phyloP scores from a whole-genome alignment of 139 green algal species.

The Zygnema circumcarinatum region DNA sequence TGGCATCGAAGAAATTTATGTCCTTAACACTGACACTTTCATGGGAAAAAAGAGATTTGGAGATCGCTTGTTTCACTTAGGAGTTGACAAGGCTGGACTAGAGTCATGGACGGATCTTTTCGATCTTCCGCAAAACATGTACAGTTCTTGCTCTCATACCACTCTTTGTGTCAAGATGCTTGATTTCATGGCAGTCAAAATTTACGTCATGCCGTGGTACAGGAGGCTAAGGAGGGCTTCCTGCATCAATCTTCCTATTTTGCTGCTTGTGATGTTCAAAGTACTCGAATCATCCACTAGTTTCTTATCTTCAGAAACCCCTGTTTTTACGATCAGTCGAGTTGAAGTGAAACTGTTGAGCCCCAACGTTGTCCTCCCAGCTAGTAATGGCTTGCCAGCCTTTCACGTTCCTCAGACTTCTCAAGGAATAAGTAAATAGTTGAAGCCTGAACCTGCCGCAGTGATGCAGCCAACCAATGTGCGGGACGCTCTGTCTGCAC shows the following conservation, averaged over 20 bases:
- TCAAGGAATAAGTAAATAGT: too few relatives aligned
- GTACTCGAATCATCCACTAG: constrained; percentile 12
- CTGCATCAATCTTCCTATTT: not conserved
- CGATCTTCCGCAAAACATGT: constrained; percentile 8
- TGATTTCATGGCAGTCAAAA: not conserved
- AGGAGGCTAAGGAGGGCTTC: too few relatives aligned
- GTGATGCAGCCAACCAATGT: constrained; percentile 42
- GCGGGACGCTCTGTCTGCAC: constrained; percentile 44
- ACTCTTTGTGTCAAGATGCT: not conserved
- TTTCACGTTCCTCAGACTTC: too few relatives aligned
- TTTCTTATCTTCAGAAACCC: too few relatives aligned
- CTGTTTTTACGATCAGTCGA: too few relatives aligned
- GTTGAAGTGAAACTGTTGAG: too few relatives aligned
- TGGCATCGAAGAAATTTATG: constrained; percentile 55
- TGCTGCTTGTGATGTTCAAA: not conserved
- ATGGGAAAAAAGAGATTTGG: constrained; percentile 21
- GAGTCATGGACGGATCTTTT: constrained; percentile 32
- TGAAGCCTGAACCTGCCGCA: too few relatives aligned
- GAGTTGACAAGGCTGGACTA: constrained; percentile 10
- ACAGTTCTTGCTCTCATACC: not conserved
- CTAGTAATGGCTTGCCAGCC: too few relatives aligned
- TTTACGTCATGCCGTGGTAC: too few relatives aligned
- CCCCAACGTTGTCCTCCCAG: too few relatives aligned
- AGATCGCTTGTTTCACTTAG: constrained; percentile 44
- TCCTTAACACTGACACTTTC: constrained; percentile 61